Evolutionary conservation across 108 stramenopile genomes (phyloP).

Genomic region (Thalassiosira profunda): DNA sequence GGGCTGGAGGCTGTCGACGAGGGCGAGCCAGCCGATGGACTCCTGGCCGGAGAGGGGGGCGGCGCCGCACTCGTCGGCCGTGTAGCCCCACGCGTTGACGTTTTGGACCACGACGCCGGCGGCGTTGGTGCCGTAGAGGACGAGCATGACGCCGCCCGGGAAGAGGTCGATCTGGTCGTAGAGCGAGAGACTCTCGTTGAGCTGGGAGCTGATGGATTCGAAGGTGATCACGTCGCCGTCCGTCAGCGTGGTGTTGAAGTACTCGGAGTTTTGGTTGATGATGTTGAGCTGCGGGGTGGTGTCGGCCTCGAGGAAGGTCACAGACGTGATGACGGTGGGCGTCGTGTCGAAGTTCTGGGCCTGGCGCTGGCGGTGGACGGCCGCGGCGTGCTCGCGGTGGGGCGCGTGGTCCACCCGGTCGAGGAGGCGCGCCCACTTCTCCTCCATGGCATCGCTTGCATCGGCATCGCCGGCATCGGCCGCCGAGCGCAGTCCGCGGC

Average conservation of each 20-base stretch:
- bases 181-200: constrained; percentile 1
- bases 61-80: constrained; percentile 21
- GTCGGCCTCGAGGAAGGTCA: constrained; percentile 40
- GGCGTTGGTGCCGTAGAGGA: neutral
- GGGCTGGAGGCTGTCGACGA: too few relatives aligned
- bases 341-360: too few relatives aligned
- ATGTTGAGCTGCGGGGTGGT: constrained; percentile 29
- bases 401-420: too few relatives aligned
- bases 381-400: neutral
- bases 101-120: constrained; percentile 13
- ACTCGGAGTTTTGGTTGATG: constrained; percentile 32
- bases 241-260: constrained; percentile 13
- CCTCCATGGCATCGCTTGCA: too few relatives aligned
- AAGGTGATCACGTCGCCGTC: constrained; percentile 20
- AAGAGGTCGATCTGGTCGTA: constrained; percentile 19
- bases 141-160: constrained; percentile 29
- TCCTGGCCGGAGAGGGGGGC: constrained; percentile 25
- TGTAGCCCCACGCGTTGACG: constrained; percentile 29
- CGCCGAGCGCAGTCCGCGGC: neutral
- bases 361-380: neutral
- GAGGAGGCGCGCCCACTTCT: too few relatives aligned
- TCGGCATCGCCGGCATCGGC: too few relatives aligned
- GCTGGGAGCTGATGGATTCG: constrained; percentile 16
- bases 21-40: constrained; percentile 21
- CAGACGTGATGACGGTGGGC: constrained; percentile 8